Percentiles rank a stretch among this genome's conserved stretches.
These are phyloP conservation scores for Kwoniella mangroviensis DNA, from an alignment of 768 basidiomycete genomes.

Conservation along the genomic window DNA sequence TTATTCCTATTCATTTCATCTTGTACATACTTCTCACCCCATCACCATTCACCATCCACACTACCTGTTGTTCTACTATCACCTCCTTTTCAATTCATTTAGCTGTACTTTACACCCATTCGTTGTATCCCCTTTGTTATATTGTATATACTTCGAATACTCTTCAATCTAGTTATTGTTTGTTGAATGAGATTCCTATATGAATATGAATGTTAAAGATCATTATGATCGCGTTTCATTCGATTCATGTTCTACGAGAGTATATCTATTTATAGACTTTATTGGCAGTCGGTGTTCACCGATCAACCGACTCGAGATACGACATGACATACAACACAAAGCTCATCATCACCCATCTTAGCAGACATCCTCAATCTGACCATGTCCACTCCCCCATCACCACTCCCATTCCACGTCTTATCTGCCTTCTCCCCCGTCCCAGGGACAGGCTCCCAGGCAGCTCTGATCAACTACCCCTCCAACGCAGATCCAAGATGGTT, in stretches of 20 bases:
- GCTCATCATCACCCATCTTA: too few species aligned
- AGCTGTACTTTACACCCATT: neutral
- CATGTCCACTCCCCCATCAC: neutral
- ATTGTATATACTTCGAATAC: neutral
- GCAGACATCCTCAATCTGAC: neutral
- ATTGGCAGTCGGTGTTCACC: neutral
- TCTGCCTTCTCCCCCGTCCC: neutral
- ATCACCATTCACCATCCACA: neutral
- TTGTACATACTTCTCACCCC: neutral
- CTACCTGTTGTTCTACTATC: neutral
- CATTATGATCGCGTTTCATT: too few species aligned
- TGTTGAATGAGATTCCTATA: neutral
- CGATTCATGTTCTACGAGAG: too few species aligned
- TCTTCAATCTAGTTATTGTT: constrained; percentile 2
- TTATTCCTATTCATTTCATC: neutral
- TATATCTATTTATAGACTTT: neutral
- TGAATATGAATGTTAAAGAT: neutral
- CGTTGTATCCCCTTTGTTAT: neutral
- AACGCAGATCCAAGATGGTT: constrained; percentile 5
- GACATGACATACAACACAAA: too few species aligned
- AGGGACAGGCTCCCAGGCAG: constrained; percentile 5
- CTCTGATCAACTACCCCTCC: constrained; percentile 1
- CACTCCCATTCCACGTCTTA: constrained; percentile 6
- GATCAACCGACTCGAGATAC: too few species aligned
- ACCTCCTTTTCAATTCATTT: neutral